Base-by-base conservation (phyloP, 495 filamentous ascomycete species). In the Podospora didyma region DNA sequence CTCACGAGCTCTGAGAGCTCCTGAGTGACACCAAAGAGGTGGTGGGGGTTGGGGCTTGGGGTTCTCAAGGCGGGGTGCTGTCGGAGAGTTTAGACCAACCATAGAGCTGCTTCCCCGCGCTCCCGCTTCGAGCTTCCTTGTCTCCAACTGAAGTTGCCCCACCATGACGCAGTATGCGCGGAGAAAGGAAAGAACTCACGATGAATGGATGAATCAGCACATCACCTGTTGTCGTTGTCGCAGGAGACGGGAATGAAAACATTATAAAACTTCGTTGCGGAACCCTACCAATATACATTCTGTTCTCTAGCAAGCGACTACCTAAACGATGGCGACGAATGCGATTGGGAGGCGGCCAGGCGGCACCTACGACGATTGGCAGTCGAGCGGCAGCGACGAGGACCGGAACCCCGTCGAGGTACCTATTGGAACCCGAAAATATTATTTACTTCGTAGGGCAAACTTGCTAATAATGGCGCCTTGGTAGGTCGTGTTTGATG, bases 401-500 rank as follows among this genome's bases (percentile, higher is more conserved):
- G 75, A 79, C 46, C 54, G 46, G 2, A 63, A 61, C 26, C 66
- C 69, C 20, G 69, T 79, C 52, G 77, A 78, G 67, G 76, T 78
- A 62, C 42, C 26, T 31, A 31, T 31, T 31, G 26, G 9, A 31
- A 31, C 3, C 9, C 9, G 26, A 31, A 31, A 31, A 31, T 31
- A 9, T 3, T 31, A 9, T 31, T 31, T 31, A 31, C 4, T 31
- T 3, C n/a, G 14, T 0, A 42, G 39, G n/a, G 16, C 34, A 7
- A 42, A 42, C 39, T 21, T 24, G 23, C 34, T 46, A 34, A 41
- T 39, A 4, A 57, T 24, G 24, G 12, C 42, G 41, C 34, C 51
- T 58, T 37, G 4, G 9, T 57, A 96, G 88, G 89, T 96, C 31
- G 77, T 87, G 49, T 90, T 96, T 71, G 84, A 86, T 60, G 67